These are phyloP conservation scores for Botrytis sinoallii DNA, from an alignment of 2,329 filamentous ascomycete species.

Conservation along the genomic window DNA sequence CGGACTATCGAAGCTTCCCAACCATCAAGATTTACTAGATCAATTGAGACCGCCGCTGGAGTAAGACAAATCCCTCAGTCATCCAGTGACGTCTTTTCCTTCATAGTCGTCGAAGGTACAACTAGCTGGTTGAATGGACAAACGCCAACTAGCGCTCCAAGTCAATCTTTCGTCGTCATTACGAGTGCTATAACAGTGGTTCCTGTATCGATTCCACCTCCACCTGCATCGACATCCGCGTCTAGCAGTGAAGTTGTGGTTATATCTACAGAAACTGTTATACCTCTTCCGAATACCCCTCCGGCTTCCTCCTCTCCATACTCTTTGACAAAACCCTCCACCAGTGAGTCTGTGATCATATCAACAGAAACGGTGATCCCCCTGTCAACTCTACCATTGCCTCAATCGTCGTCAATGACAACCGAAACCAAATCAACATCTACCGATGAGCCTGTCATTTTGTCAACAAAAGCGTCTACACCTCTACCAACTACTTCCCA, in stretches of 20 bases:
- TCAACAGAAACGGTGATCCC: conserved; percentile 28
- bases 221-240: accelerated
- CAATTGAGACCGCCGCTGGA: neutral
- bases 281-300: conserved; percentile 20
- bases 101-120: conserved; percentile 26
- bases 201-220: conserved; percentile 19
- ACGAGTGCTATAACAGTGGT: conserved; percentile 30
- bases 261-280: conserved; percentile 24
- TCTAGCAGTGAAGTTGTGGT: neutral
- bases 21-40: neutral
- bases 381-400: neutral
- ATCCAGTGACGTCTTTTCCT: neutral
- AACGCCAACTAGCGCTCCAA: conserved; percentile 22
- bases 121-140: conserved; percentile 31
- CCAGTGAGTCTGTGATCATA: neutral
- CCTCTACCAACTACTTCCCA: neutral
- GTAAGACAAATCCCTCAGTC: neutral
- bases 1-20: neutral
- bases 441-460: neutral
- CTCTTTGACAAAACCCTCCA: neutral
- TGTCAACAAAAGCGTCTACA: conserved; percentile 18
- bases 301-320: accelerated
- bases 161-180: conserved; percentile 23
- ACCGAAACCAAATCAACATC: no score
- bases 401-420: neutral